Base-by-base conservation (phyloP, 2,329 filamentous ascomycete genomes). In the Chaetomium olivaceum region DNA sequence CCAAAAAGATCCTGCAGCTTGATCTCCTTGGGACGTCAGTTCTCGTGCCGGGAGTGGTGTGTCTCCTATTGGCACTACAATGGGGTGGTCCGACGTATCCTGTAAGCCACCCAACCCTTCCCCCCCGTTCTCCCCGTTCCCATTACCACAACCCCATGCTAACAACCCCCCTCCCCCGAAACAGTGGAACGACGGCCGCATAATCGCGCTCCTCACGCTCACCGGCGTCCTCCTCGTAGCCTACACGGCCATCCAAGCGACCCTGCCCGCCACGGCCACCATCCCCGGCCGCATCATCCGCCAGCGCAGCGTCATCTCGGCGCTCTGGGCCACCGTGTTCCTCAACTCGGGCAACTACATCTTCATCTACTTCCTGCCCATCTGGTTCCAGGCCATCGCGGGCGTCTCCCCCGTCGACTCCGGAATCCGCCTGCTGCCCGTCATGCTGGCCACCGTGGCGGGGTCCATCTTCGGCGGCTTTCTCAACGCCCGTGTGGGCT, bases 281-380 rank as follows among this genome's bases (percentile, higher is more conserved):
- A 74, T 84, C 1, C 80, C 81, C 3, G 78, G 78, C 0, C 76
- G 77, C 4, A 72, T 84, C 63, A 70, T 80, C 54, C 77, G 74
- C 56, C 78, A 82, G 57, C 77, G 80, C 12, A 81, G 74, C 21
- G 61, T 72, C 25, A 8, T 67, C n/a, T 66, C 69, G 3, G 70
- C 58, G 16, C 55, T 77, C 3, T 78, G 78, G 62, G 65, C 77
- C 9, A 80, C 77, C 61, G 72, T 76, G 5, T 77, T 81, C 60
- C 77, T 77, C 59, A 72, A 64, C 25, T 55, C 66, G 2, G 60
- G 59, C 56, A 63, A 59, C 21, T 61, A 58, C 57, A 54, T 68
- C 14, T 55, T 61, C 33, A 48, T 78, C 11, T 84, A 80, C 71
- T 83, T 81, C 68, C 76, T 84, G 2, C 82, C 82, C 0, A 73